Conservation (phyloP, 768 basidiomycete genomes). For the Tylopilus felleus region DNA sequence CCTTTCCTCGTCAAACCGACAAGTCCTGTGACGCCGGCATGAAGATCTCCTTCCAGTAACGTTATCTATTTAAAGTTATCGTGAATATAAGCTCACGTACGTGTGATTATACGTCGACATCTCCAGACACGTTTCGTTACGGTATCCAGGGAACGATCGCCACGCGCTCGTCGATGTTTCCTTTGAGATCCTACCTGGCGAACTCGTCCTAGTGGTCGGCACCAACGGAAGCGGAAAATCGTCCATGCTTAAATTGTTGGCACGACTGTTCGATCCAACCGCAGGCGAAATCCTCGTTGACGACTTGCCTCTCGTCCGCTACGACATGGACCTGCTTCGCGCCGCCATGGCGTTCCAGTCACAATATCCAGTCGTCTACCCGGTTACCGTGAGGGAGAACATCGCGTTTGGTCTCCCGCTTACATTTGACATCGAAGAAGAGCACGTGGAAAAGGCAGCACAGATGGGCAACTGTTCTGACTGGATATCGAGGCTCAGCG, state of each 20-base stretch:
- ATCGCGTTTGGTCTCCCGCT: constrained; percentile 33
- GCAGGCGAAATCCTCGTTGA: constrained; percentile 46
- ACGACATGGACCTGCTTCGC: constrained; percentile 40
- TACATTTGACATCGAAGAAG: constrained; percentile 8
- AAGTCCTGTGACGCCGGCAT: constrained; percentile 17
- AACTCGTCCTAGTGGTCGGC: constrained; percentile 32
- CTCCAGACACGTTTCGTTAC: constrained; percentile 19
- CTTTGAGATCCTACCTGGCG: constrained; percentile 28
- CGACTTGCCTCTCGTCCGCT: constrained; percentile 36
- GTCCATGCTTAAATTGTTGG: constrained; percentile 45
- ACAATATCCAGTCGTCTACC: constrained; percentile 49
- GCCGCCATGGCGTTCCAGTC: constrained; percentile 45
- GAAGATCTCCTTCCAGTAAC: constrained; percentile 27
- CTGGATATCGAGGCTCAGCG: constrained; percentile 35
- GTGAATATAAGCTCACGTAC: background rate
- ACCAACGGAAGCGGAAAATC: constrained; percentile 30
- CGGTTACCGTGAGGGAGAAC: constrained; percentile 44
- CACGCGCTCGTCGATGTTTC: constrained; percentile 26
- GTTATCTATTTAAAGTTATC: background rate
- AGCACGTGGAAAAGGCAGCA: constrained; percentile 32
- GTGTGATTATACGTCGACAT: background rate
- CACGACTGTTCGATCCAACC: constrained; percentile 45
- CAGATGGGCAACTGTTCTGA: constrained; percentile 26
- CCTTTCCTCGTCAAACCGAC: constrained; percentile 15
- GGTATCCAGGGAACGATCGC: constrained; percentile 19